Base-by-base conservation (phyloP, 2,329 filamentous ascomycete species). In the Chaetomiaceae sp. region DNA sequence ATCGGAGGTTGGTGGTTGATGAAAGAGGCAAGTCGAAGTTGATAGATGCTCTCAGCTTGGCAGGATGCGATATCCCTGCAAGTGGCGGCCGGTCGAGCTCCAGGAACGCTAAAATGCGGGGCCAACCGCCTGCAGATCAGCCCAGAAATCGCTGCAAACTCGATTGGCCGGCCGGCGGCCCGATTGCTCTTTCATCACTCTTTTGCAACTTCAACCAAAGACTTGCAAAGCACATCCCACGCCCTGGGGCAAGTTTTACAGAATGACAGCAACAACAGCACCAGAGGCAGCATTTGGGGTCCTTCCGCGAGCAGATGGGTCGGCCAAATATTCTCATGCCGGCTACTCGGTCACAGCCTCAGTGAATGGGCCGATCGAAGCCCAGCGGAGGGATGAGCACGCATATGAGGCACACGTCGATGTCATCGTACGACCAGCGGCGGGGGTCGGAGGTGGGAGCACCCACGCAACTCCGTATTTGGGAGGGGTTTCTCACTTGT, bases 351-450 rank as follows among this genome's bases (percentile, higher is more conserved):
- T 97, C 59, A 81, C 95, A 49, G 88, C 87, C 51, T 86, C 89
- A 13, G 90, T 95, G 61, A 97, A 96, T 71, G 94, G 92, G 0
- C 94, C 94, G 14, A 82, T 97, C 61, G 94, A 99, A 73, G 89
- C 92, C 14, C 84, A 85, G 62, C 82, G 91, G 64, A 84, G 89
- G 64, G 92, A 99, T 67, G 90, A 97, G 69, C 82, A 94, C 61
- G 87, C 94, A 7, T 91, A 95, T 70, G 90, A 96, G 73, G 90
- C 92, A 25, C 82, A 86, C 45, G 77, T 99, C 60, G 94, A 97
- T 71, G 89, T 99, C 53, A 84, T 92, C 67, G 82, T 99, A 59
- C 84, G 94, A 68, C 92, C 92, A 44, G 86, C 87, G 32, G 84
- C 86, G 58, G 91, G 91, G 14, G 85, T 94, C 41, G 90, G 88